Conservation (phyloP, 805 yeast genomes). For the Suhomyces xylopsoci region DNA sequence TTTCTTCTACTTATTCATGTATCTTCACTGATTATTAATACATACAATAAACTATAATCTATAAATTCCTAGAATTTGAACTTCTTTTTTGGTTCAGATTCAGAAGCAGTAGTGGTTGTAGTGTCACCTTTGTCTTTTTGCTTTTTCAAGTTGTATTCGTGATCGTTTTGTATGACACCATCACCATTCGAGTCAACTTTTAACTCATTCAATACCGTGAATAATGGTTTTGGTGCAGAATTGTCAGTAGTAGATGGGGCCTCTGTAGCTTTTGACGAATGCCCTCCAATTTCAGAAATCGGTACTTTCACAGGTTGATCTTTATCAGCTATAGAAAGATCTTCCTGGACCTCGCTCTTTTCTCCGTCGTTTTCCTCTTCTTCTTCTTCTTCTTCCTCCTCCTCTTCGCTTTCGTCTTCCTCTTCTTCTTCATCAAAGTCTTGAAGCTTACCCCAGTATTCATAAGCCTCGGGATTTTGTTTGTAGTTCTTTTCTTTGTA, state of each 20-base stretch:
- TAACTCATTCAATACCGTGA: slow-evolving; percentile 23
- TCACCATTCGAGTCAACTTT: slow-evolving; percentile 1
- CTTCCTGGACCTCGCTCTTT: slow-evolving; percentile 55
- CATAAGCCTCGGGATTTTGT: slow-evolving; percentile 8
- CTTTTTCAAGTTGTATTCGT: slow-evolving; percentile 11
- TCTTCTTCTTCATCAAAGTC: slow-evolving; percentile 53
- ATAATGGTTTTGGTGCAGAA: slow-evolving; percentile 9
- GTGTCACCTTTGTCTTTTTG: neutral
- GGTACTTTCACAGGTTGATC: slow-evolving; percentile 7
- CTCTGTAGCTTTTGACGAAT: neutral
- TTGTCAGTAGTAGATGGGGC: neutral
- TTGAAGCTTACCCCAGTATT: slow-evolving; percentile 35
- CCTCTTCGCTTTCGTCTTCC: slow-evolving; percentile 44
- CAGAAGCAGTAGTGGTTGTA: neutral
- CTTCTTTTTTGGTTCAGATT: slow-evolving; percentile 2
- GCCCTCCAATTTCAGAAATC: slow-evolving; percentile 13
- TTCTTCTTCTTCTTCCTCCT: slow-evolving; percentile 34
- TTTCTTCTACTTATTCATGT: slow-evolving; percentile 3
- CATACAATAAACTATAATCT: neutral
- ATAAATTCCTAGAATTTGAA: slow-evolving; percentile 7
- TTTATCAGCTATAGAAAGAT: slow-evolving; percentile 17
- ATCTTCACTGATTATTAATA: slow-evolving; percentile 3
- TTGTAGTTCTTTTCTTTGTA: slow-evolving; percentile 19
- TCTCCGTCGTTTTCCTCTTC: slow-evolving; percentile 29
- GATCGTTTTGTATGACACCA: slow-evolving; percentile 11